phyloP scores from a whole-genome alignment of 129 eudicot species.

The Escallonia rubra region DNA sequence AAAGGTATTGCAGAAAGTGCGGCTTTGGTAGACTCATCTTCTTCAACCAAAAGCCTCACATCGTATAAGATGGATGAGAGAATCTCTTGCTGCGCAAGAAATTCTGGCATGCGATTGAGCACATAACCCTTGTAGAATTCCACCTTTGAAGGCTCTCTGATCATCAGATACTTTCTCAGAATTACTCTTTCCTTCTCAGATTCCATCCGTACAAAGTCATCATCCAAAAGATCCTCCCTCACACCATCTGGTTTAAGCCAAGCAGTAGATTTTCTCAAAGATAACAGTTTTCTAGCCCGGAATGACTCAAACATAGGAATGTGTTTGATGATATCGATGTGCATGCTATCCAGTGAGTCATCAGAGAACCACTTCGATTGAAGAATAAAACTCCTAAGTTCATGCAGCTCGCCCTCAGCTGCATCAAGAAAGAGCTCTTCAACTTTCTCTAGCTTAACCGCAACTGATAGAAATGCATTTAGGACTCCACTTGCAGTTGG shows the following conservation, averaged over 20 bases:
- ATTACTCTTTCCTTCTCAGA: constrained; percentile 82
- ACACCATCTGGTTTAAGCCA: constrained; percentile 87
- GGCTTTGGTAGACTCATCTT: constrained; percentile 59
- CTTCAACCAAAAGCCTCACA: constrained; percentile 60
- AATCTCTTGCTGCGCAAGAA: constrained; percentile 46
- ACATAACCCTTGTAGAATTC: constrained; percentile 78
- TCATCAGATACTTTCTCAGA: constrained; percentile 47
- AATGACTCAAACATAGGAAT: constrained; percentile 95
- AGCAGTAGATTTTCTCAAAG: constrained; percentile 56
- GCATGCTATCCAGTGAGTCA: constrained; percentile 40
- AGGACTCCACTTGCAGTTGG: constrained; percentile 80
- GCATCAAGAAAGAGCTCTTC: constrained; percentile 58
- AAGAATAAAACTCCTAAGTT: constrained; percentile 87
- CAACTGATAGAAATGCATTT: constrained; percentile 69
- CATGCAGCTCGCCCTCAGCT: constrained; percentile 86
- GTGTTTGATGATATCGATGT: constrained; percentile 51
- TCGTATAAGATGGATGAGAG: constrained; percentile 62
- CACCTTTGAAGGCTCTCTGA: constrained; percentile 67
- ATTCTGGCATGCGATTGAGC: constrained; percentile 67
- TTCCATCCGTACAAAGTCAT: constrained; percentile 77
- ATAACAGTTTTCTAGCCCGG: constrained; percentile 61
- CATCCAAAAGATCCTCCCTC: constrained; percentile 70
- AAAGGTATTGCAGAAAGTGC: constrained; percentile 68
- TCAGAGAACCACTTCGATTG: constrained; percentile 95
- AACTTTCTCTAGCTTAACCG: constrained; percentile 43